Evolutionary conservation across 768 basidiomycete species (phyloP), one percentile per base, ranked within the genome.

Genomic region (Naganishia vishniacii): DNA sequence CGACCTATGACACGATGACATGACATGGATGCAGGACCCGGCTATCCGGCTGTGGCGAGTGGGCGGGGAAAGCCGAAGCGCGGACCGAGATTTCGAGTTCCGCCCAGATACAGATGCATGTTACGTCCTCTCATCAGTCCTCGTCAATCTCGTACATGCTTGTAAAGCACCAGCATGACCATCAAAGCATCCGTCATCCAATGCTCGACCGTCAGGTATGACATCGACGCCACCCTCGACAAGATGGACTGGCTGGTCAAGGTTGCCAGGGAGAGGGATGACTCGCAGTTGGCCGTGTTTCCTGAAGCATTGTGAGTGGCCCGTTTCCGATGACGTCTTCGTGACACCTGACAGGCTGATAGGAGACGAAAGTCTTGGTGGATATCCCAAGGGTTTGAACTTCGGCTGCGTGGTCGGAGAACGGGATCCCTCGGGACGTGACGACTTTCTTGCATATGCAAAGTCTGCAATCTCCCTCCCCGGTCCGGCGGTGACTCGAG

Each of bases 371-470:
- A 70, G 67, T 48, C 59, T 69, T 4, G 70, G 70, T 18, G 70
- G 70, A 7, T 71, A 71, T 60, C 68, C 70, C 0, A 69, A 69
- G 46, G 64, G 65, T 20, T 15, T 16, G 0, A 65, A 80, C 1
- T 84, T 84, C 63, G 83, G 82, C 2, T 74, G 78, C 65, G 67
- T 77, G 6, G 80, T 86, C 0, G 85, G 85, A 28, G 79, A 80
- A 0, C 80, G 85, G 26, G 68, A 75, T 1, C 73, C 77, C 0
- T 76, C 80, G 59, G 85, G 85, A 9, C 80, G 85, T 26, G 82
- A 85, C 34, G 84, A 85, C 69, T 86, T 80, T 69, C 67, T 84
- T 26, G 80, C 78, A 23, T 86, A 86, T 71, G 71, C 82, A 62
- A 73, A 77, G 3, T 81, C 82, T 13, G 84, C 85, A 6, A 81